Conservation (phyloP, 2,329 filamentous ascomycete species). For the Fusarium torreyae region DNA sequence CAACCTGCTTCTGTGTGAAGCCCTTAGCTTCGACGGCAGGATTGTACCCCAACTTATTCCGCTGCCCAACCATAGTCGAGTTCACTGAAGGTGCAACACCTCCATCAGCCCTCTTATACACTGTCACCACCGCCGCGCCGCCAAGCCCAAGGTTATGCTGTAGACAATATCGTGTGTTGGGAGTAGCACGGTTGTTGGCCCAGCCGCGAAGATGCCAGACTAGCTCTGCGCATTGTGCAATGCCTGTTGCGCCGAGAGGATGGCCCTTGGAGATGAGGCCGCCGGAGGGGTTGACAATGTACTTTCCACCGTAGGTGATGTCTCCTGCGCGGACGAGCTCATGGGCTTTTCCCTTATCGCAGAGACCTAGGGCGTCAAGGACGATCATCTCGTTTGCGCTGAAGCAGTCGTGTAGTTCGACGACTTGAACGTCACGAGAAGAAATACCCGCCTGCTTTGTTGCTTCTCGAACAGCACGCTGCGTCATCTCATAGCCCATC, state of each 20-base stretch:
- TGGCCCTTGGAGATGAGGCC: conserved; percentile 97
- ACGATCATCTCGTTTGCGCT: conserved; percentile 93
- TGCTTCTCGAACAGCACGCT: conserved; percentile 78
- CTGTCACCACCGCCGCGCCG: conserved; percentile 89
- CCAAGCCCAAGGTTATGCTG: conserved; percentile 96
- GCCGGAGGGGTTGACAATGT: conserved; percentile 93
- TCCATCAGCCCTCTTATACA: conserved; percentile 89
- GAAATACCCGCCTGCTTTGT: conserved; percentile 80
- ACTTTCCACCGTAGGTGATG: conserved; percentile 89
- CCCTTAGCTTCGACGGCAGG: conserved; percentile 91
- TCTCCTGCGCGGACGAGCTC: conserved; percentile 89
- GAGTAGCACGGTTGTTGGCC: conserved; percentile 88
- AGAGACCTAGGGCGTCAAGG: conserved; percentile 88
- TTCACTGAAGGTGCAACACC: conserved; percentile 72
- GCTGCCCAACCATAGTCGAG: conserved; percentile 74
- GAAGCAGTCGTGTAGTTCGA: conserved; percentile 98
- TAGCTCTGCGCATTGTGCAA: conserved; percentile 94
- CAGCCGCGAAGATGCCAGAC: conserved; percentile 96
- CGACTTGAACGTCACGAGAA: conserved; percentile 80
- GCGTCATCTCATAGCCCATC: conserved; percentile 89
- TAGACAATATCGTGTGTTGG: conserved; percentile 79
- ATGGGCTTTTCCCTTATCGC: conserved; percentile 86
- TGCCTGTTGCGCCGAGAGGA: conserved; percentile 92
- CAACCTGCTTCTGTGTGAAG: conserved; percentile 84
- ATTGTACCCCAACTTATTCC: conserved; percentile 86